Evolutionary conservation across 2,329 filamentous ascomycete species (phyloP).

Genomic region (Calonectria henricotiae): DNA sequence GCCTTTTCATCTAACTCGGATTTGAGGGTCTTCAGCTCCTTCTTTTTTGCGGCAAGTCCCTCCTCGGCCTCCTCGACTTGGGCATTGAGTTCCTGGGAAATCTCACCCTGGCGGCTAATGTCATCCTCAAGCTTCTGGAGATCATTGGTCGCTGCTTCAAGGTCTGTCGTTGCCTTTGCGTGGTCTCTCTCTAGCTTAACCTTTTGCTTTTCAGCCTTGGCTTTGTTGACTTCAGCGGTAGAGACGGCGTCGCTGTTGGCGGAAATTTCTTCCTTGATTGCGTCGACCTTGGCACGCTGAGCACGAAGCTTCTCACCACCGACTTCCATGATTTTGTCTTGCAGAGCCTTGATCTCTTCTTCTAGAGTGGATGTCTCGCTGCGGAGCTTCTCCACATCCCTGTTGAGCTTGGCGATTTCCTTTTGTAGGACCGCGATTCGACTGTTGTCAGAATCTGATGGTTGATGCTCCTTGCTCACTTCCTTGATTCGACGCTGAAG

Average conservation of each 20-base stretch:
- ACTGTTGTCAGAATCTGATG: slow-evolving; percentile 84
- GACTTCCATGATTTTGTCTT: slow-evolving; percentile 98
- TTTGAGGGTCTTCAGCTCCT: slow-evolving; percentile 86
- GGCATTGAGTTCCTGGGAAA: slow-evolving; percentile 80
- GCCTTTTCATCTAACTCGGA: slow-evolving; percentile 89
- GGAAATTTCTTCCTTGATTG: slow-evolving; percentile 88
- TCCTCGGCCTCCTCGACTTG: slow-evolving; percentile 88
- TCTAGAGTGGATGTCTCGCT: slow-evolving; percentile 92
- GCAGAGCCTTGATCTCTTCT: slow-evolving; percentile 91
- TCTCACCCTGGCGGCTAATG: slow-evolving; percentile 82
- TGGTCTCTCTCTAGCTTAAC: slow-evolving; percentile 89
- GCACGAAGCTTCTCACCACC: slow-evolving; percentile 93
- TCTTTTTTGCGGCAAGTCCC: slow-evolving; percentile 83
- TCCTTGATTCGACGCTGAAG: slow-evolving; percentile 89
- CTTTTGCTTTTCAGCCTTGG: slow-evolving; percentile 94
- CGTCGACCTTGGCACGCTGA: slow-evolving; percentile 93
- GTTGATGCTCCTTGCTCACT: slow-evolving; percentile 84
- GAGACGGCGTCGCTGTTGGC: slow-evolving; percentile 87
- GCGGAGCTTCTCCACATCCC: slow-evolving; percentile 85
- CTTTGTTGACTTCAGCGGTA: slow-evolving; percentile 87
- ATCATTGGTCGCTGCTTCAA: slow-evolving; percentile 80
- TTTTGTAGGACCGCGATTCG: slow-evolving; percentile 83
- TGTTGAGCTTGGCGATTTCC: slow-evolving; percentile 82
- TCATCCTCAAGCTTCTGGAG: slow-evolving; percentile 85
- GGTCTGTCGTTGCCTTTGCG: slow-evolving; percentile 84